phyloP scores from a whole-genome alignment of 2,329 filamentous ascomycete species.

The Cladorrhinum sp. region DNA sequence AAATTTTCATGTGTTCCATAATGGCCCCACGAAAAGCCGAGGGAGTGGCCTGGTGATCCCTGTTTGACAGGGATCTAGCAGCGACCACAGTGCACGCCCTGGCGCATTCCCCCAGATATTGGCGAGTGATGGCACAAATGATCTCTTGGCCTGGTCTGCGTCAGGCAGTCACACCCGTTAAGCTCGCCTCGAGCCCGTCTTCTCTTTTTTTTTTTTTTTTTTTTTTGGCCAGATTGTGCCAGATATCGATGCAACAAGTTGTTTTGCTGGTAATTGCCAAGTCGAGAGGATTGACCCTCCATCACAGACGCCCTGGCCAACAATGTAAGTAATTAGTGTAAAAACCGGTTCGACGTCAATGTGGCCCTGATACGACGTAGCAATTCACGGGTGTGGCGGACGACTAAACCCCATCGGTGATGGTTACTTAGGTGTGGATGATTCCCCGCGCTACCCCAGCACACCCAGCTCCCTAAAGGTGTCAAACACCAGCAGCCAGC shows the following conservation, averaged over 20 bases:
- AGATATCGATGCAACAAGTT: neutral
- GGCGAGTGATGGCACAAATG: slow-evolving; percentile 15
- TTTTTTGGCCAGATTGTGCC: neutral
- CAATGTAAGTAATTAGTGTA: neutral
- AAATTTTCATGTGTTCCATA: slow-evolving; percentile 28
- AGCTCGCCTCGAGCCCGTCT: neutral
- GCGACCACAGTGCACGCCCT: slow-evolving; percentile 2
- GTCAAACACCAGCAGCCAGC: neutral
- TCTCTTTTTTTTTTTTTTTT: neutral
- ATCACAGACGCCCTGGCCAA: too few species aligned
- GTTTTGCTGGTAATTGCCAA: too few species aligned
- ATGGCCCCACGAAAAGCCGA: slow-evolving; percentile 20
- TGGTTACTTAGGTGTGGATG: neutral
- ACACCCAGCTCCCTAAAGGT: neutral
- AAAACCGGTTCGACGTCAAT: neutral
- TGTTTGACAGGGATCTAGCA: slow-evolving; percentile 9
- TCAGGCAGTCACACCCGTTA: slow-evolving; percentile 24
- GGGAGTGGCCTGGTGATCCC: slow-evolving; percentile 13
- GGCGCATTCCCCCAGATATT: slow-evolving; percentile 18
- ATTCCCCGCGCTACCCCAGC: neutral
- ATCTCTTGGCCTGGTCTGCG: slow-evolving; percentile 18
- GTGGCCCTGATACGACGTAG: neutral
- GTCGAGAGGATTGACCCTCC: too few species aligned
- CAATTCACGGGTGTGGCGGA: neutral
- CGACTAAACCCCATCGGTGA: neutral